Base-by-base conservation (phyloP, 2,329 filamentous ascomycete species). In the Phialemoniopsis sp. region DNA sequence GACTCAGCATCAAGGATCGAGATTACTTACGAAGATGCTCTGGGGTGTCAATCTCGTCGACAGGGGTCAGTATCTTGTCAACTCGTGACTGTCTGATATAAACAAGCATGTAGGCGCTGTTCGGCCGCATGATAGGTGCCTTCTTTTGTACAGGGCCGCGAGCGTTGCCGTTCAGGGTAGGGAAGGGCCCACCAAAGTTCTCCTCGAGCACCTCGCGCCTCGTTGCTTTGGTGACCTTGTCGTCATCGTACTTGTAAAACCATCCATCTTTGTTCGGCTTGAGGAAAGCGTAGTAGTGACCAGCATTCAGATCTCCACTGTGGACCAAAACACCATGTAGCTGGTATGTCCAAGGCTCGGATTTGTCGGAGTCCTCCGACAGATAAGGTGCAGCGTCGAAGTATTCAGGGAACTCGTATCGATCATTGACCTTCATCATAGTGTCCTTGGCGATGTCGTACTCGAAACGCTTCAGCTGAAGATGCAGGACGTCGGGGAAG, bases 351-450 rank as follows among this genome's bases (percentile, higher is more conserved):
- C 90, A 97, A 2, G 90, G 72, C 57, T 97, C 89, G 1, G 89
- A 93, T 58, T 73, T 86, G 59, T 96, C 90, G 18, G 89, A 88
- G 44, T 88, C 83, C 17, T 89, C 83, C 12, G 89, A 85, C 15
- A 98, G 78, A 58, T 93, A 98, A 1, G 89, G 89, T 1, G 87
- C 73, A 7, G 90, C 88, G 56, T 95, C 87, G 54, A 89, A 89
- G 41, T 78, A 67, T 44, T 94, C 87, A 2, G 88, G 89, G 49
- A 93, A 95, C 55, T 94, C 89, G 66, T 93, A 91, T 41, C 88
- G 82, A 53, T 94, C 89, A 54, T 95, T 94, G 59, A 98, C 89
- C 67, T 98, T 98, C 85, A 95, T 96, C 87, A 97, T 96, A 47
- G 89, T 89, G 57, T 97, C 91, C 52, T 88, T 82, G 51, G 95